Conservation (phyloP, 495 filamentous ascomycete species). For the Penicillium dipodomyicola region DNA sequence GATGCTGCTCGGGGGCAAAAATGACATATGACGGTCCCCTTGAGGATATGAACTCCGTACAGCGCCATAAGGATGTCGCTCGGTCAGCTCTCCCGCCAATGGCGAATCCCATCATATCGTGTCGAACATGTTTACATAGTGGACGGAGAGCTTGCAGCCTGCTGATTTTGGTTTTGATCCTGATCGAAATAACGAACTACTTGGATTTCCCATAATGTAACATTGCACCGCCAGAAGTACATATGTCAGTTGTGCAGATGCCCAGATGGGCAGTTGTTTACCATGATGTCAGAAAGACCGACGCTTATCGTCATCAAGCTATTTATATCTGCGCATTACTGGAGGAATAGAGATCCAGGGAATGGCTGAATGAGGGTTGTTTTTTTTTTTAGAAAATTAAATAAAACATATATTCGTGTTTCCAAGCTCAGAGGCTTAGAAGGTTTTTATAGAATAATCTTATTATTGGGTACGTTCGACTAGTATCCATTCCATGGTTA, state of each 20-base stretch:
- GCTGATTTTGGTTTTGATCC: not conserved
- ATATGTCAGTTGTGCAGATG: not conserved
- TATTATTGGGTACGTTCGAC: no score
- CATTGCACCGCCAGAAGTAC: not conserved
- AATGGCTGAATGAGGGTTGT: no score
- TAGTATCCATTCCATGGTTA: no score
- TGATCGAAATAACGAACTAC: not conserved
- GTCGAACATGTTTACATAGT: not conserved
- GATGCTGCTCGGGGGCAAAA: not conserved
- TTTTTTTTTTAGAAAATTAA: no score
- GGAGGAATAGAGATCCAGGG: no score
- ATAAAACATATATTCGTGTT: no score
- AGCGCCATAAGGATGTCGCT: constrained; percentile 4
- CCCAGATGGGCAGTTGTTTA: not conserved
- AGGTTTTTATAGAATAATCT: no score
- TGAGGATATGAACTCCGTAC: constrained; percentile 4
- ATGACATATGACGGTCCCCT: constrained; percentile 7
- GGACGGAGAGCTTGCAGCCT: not conserved
- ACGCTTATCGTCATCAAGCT: constrained; percentile 10
- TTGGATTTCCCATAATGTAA: not conserved
- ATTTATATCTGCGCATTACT: no score
- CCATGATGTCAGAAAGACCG: constrained; percentile 22
- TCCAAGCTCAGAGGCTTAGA: no score
- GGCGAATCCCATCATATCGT: not conserved
- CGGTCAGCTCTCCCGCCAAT: constrained; percentile 18